phyloP scores from a whole-genome alignment of 1,284 basidiomycete species.

The Boletellus sp. region DNA sequence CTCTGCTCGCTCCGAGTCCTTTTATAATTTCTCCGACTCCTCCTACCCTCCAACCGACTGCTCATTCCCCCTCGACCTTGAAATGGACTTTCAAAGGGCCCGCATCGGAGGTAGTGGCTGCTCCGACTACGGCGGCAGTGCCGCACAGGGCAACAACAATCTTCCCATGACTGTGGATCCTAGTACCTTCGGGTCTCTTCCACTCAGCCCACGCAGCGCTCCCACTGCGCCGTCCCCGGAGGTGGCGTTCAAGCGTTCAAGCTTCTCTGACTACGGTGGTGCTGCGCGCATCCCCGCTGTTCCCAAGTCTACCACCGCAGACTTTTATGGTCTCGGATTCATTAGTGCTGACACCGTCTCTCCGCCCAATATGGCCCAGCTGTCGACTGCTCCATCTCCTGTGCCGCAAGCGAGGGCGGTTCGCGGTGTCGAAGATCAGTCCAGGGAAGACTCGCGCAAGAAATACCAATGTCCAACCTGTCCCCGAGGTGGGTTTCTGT shows the following conservation, averaged over 20 bases:
- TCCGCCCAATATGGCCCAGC: slow-evolving; percentile 51
- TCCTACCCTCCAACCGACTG: slow-evolving; percentile 50
- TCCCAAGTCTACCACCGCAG: slow-evolving; percentile 45
- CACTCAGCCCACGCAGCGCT: slow-evolving; percentile 57
- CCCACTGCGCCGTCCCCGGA: slow-evolving; percentile 36
- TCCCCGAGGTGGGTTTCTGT: slow-evolving; percentile 52
- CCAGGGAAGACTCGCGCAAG: slow-evolving; percentile 61
- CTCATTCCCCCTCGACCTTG: slow-evolving; percentile 56
- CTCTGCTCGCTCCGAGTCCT: slow-evolving; percentile 62
- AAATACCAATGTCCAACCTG: slow-evolving; percentile 73
- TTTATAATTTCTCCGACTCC: slow-evolving; percentile 58
- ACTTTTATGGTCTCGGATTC: slow-evolving; percentile 51
- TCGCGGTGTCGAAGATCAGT: slow-evolving; percentile 37
- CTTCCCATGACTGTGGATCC: slow-evolving; percentile 46
- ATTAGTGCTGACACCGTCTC: slow-evolving; percentile 43
- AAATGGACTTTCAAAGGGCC: slow-evolving; percentile 68
- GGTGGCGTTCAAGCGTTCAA: slow-evolving; percentile 44
- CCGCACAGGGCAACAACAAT: slow-evolving; percentile 38
- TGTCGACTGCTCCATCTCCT: slow-evolving; percentile 42
- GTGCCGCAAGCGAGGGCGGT: slow-evolving; percentile 41
- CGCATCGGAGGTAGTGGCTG: slow-evolving; percentile 46
- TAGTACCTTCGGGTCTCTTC: slow-evolving; percentile 53
- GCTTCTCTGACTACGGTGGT: slow-evolving; percentile 62
- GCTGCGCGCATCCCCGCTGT: slow-evolving; percentile 41
- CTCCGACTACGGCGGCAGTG: slow-evolving; percentile 48